Evolutionary conservation across 345 rosid genomes (phyloP).

Genomic region (Anastatica hierochuntica): DNA sequence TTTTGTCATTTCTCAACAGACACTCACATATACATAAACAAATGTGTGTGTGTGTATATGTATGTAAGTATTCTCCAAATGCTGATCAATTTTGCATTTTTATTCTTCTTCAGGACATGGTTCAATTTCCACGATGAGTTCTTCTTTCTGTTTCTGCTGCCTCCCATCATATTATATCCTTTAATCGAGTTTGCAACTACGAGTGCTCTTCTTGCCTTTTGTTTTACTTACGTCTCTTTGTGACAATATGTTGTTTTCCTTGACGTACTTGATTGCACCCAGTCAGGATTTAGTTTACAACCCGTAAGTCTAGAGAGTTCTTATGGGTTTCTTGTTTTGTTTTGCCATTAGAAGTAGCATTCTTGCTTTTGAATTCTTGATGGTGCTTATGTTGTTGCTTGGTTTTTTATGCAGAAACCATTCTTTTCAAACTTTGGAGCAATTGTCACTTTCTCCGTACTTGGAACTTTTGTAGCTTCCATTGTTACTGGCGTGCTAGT

Average conservation of each 20-base stretch:
- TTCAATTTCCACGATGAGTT: slow-evolving; percentile 98
- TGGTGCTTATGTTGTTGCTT: background rate
- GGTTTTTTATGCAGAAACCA: slow-evolving; percentile 69
- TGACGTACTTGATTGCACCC: slow-evolving; percentile 49
- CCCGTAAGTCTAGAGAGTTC: slow-evolving; percentile 66
- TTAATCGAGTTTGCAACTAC: background rate
- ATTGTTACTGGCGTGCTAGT: slow-evolving; percentile 81
- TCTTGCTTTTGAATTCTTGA: no score
- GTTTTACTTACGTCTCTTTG: background rate
- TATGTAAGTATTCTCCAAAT: no score
- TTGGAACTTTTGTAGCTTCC: slow-evolving; percentile 83
- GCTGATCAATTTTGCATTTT: background rate
- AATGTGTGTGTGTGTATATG: background rate
- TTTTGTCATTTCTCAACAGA: slow-evolving; percentile 4
- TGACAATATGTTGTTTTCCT: slow-evolving; percentile 35
- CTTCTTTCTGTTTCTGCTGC: slow-evolving; percentile 87
- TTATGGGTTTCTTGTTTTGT: background rate
- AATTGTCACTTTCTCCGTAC: slow-evolving; percentile 79
- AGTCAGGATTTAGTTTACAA: slow-evolving; percentile 86
- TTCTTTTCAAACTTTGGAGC: slow-evolving; percentile 97
- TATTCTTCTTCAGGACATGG: slow-evolving; percentile 54
- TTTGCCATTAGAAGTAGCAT: no score
- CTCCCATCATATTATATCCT: slow-evolving; percentile 98
- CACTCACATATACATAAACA: no score
- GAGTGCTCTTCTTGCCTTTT: background rate